Evolutionary conservation across 805 yeast genomes (phyloP).

Genomic region (Schwanniomyces yamadae): DNA sequence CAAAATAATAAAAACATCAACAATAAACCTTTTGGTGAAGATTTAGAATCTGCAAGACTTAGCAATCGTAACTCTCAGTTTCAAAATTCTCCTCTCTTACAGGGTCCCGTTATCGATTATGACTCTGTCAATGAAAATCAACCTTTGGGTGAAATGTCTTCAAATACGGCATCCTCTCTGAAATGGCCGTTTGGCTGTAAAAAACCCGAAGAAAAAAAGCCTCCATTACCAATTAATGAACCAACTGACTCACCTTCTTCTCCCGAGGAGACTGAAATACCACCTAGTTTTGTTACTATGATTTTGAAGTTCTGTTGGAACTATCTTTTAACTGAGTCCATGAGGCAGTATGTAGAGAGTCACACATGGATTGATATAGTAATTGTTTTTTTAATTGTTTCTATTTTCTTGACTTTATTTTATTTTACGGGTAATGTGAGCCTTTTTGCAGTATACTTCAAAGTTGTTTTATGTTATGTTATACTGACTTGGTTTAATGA

Average conservation of each 20-base stretch:
- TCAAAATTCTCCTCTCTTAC: too few relatives aligned
- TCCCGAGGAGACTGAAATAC: conserved; percentile 4
- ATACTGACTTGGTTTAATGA: conserved; percentile 1
- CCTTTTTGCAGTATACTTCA: conserved; percentile 4
- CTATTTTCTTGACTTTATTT: conserved; percentile 8
- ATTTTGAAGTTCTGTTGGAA: conserved; percentile 14
- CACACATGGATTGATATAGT: conserved; percentile 6
- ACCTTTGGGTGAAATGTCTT: too few relatives aligned
- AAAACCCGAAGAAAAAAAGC: conserved; percentile 9
- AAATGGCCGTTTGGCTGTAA: too few relatives aligned
- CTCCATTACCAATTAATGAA: conserved; percentile 19
- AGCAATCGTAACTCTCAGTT: too few relatives aligned
- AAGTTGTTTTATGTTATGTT: conserved; percentile 10
- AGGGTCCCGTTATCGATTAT: too few relatives aligned
- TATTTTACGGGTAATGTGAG: conserved; percentile 16
- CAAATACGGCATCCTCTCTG: too few relatives aligned
- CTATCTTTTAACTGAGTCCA: conserved; percentile 13
- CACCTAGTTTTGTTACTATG: conserved; percentile 7
- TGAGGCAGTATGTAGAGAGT: conserved; percentile 11
- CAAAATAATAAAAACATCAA: too few relatives aligned
- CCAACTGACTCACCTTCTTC: conserved; percentile 3
- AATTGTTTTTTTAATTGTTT: conserved; percentile 5
- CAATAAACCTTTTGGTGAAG: too few relatives aligned
- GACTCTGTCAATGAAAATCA: too few relatives aligned
- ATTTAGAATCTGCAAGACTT: too few relatives aligned